phyloP scores from a whole-genome alignment of 2,329 filamentous ascomycete genomes.

The Pseudomassariella vexata region DNA sequence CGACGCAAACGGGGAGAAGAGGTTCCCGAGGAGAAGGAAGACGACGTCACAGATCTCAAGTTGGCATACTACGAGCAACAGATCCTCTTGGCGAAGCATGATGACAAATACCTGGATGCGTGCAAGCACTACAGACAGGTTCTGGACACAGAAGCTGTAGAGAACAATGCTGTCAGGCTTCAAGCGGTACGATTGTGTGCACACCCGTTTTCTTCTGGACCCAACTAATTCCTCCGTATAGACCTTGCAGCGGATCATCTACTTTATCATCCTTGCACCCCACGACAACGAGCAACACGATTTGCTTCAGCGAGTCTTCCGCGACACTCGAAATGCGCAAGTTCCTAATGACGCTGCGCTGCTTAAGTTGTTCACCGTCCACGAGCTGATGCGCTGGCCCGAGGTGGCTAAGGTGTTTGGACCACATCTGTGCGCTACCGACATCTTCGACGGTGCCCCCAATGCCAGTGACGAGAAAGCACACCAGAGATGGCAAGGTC shows the following conservation, averaged over 20 bases:
- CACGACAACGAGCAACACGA: constrained; percentile 99
- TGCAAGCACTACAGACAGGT: constrained; percentile 99
- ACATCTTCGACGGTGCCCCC: constrained; percentile 73
- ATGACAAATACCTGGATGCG: constrained; percentile 92
- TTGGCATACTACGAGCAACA: constrained; percentile 96
- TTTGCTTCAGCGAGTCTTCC: constrained; percentile 85
- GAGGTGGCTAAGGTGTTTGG: constrained; percentile 86
- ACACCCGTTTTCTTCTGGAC: background rate
- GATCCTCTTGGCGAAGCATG: constrained; percentile 91
- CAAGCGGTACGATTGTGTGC: constrained; percentile 70
- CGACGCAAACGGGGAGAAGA: constrained; percentile 76
- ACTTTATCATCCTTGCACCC: constrained; percentile 92
- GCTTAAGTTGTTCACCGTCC: constrained; percentile 89
- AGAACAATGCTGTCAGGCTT: constrained; percentile 81
- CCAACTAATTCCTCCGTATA: constrained; percentile 29
- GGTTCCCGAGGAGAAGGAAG: constrained; percentile 69
- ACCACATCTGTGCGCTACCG: constrained; percentile 78
- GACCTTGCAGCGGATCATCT: constrained; percentile 92
- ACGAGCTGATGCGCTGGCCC: constrained; percentile 98
- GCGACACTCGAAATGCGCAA: constrained; percentile 74
- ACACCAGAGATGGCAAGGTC: constrained; percentile 81
- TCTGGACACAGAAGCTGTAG: constrained; percentile 89
- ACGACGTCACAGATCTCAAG: constrained; percentile 95
- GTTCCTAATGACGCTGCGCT: constrained; percentile 78
- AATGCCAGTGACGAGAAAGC: constrained; percentile 74